A percentile compares a stretch with the other conserved stretches of the same genome.
phyloP scores from a whole-genome alignment of 208 protist genomes.

The Crithidia thermophila region DNA sequence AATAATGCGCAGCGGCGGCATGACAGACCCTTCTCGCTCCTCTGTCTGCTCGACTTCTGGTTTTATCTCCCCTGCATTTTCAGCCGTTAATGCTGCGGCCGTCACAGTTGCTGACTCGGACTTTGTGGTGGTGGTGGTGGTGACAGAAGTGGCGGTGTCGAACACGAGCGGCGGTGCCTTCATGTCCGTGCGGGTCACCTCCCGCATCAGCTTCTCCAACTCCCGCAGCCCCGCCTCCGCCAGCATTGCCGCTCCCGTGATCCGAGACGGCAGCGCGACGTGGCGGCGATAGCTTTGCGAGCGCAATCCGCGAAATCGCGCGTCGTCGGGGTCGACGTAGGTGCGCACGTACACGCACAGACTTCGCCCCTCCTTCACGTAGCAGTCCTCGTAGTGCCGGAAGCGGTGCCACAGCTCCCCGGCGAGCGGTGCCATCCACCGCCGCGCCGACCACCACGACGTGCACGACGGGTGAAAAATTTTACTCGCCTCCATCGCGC shows the following conservation, averaged over 20 bases:
- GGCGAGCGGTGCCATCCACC: constrained; percentile 72
- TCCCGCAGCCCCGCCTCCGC: constrained; percentile 15
- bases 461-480: constrained; percentile 49
- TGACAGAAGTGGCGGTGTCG: neutral
- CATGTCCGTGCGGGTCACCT: constrained; percentile 9
- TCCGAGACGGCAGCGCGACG: constrained; percentile 5
- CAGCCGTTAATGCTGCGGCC: neutral
- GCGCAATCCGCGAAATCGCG: constrained; percentile 23
- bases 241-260: constrained; percentile 2
- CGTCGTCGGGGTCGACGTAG: constrained; percentile 16
- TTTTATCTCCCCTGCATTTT: no score
- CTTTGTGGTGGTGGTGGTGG: neutral
- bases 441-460: constrained; percentile 31
- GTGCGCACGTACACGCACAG: constrained; percentile 60
- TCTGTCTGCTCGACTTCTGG: neutral
- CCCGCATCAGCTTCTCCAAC: constrained; percentile 18
- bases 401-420: constrained; percentile 68
- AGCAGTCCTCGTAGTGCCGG: constrained; percentile 43
- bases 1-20: constrained; percentile 30
- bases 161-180: neutral
- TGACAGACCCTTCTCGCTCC: neutral
- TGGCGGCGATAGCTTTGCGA: constrained; percentile 37
- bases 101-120: no score
- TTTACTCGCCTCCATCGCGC: constrained; percentile 69
- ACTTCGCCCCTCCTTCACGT: constrained; percentile 36